Base-by-base conservation (phyloP, 2,329 filamentous ascomycete genomes). In the Gaeumannomyces sp. region DNA sequence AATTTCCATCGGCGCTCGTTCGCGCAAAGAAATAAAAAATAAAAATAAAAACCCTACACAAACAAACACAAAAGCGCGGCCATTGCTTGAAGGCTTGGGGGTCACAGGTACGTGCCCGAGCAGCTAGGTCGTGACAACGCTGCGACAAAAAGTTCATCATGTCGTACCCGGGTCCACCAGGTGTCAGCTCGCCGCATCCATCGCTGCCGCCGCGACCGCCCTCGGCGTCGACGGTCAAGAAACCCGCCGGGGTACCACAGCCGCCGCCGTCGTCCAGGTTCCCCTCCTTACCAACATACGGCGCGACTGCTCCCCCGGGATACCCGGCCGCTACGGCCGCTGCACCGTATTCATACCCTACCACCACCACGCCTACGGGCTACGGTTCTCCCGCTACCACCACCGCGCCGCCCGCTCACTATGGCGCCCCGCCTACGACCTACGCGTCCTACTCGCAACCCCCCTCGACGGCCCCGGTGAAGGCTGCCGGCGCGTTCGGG, bases 381-480 rank as follows among this genome's bases (percentile, higher is more conserved):
- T 61, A 62, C 50, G 62, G 61, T 65, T 56, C 60, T 27, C 38
- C 59, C 27, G 63, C 69, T 50, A 64, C 64, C 64, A 72, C 72
- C 67, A 70, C 73, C 69, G 76, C 79, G 61, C 70, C 79, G 45
- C 70, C 73, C 62, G 70, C 73, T 63, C 76, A 78, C 33, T 82
- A 83, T 81, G 81, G 79, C 74, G 72, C 74, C 16, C 67, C 72
- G 57, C 70, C 73, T 29, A 68, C 72, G 38, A 67, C 72, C 31
- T 74, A 73, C 66, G 66, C 67, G 53, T 70, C 69, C 33, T 73
- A 71, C 66, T 70, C 72, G 22, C 68, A 71, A 57, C 66, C 70
- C 1, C 65, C 80, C 58, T 76, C 82, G 71, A 70, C 77, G 70
- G 70, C 73, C 60, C 72, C 68, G 61, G 71, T 70, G 16, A 69